Evolutionary conservation across 176 grass and related monocot species (phyloP).

Genomic region (Melocanna baccifera): DNA sequence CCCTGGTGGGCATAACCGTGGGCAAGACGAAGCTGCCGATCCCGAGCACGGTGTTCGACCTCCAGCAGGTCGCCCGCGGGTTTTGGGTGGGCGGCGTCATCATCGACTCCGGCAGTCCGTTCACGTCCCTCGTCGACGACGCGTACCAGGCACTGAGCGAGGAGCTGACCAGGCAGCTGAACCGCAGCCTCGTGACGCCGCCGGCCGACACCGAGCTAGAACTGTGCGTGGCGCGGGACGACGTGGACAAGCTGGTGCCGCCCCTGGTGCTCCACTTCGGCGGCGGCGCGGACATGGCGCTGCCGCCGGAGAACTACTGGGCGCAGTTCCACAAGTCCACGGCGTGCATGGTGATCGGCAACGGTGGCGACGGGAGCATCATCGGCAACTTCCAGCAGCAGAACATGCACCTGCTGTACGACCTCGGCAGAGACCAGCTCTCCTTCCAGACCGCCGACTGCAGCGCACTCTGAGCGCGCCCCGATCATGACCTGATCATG

Average conservation of each 20-base stretch:
- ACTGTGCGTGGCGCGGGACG: neutral
- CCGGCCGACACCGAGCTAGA: neutral
- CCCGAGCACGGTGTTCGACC: neutral
- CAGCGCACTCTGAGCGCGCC: neutral
- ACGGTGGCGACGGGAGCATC: fast-evolving
- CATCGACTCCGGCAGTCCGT: constrained; percentile 14
- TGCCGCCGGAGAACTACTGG: constrained; percentile 28
- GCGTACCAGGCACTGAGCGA: neutral
- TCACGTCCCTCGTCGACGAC: neutral
- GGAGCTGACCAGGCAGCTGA: neutral
- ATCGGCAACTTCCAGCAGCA: constrained; percentile 35
- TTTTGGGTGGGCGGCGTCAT: neutral
- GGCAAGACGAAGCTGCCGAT: neutral
- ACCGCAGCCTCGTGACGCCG: neutral
- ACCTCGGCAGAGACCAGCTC: neutral
- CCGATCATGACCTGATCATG: no score
- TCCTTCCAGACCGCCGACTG: constrained; percentile 18
- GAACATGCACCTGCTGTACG: constrained; percentile 20
- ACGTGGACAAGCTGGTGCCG: neutral
- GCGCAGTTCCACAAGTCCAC: neutral
- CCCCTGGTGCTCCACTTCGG: constrained; percentile 17
- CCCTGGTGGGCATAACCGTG: neutral
- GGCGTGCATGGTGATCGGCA: neutral
- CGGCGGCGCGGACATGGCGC: neutral
- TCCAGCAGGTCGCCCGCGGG: neutral